phyloP scores from a whole-genome alignment of 495 filamentous ascomycete genomes.

The Zalerion maritima region DNA sequence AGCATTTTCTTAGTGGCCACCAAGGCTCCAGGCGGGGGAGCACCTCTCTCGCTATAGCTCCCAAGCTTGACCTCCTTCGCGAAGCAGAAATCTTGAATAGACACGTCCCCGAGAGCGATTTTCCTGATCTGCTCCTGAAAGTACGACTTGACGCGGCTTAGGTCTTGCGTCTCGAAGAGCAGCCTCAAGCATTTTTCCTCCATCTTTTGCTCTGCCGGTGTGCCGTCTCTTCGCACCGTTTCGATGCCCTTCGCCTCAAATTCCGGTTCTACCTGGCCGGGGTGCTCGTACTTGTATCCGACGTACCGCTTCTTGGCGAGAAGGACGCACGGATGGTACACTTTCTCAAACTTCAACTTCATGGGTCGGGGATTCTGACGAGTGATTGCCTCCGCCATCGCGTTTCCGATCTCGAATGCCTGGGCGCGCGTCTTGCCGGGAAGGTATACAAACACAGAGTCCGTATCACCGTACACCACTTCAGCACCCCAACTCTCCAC shows the following conservation, averaged over 20 bases:
- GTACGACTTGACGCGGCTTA: conserved; percentile 80
- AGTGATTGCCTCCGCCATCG: conserved; percentile 83
- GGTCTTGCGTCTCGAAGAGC: conserved; percentile 76
- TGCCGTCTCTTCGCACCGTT: conserved; percentile 88
- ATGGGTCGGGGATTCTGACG: conserved; percentile 81
- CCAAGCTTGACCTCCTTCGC: conserved; percentile 84
- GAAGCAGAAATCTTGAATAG: conserved; percentile 91
- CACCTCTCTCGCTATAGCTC: conserved; percentile 64
- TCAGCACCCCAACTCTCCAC: conserved; percentile 80
- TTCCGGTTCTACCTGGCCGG: conserved; percentile 62
- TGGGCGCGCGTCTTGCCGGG: conserved; percentile 74
- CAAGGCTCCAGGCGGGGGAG: conserved; percentile 72
- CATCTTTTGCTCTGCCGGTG: conserved; percentile 91
- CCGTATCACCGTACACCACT: conserved; percentile 96
- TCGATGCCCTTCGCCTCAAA: conserved; percentile 98
- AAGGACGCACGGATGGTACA: conserved; percentile 87
- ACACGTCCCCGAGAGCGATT: conserved; percentile 79
- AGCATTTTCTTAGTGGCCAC: conserved; percentile 76
- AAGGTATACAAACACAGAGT: conserved; percentile 87
- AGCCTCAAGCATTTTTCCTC: conserved; percentile 81
- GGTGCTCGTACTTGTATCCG: conserved; percentile 87
- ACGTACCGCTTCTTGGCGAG: conserved; percentile 97
- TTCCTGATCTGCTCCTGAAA: conserved; percentile 84
- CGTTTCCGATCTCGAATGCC: conserved; percentile 83
- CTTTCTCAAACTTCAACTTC: conserved; percentile 97